A percentile compares a stretch with the other conserved stretches of the same genome.
Evolutionary conservation across 1,139 yeast genomes (phyloP).

Genomic region (Yamadazyma buinensis): DNA sequence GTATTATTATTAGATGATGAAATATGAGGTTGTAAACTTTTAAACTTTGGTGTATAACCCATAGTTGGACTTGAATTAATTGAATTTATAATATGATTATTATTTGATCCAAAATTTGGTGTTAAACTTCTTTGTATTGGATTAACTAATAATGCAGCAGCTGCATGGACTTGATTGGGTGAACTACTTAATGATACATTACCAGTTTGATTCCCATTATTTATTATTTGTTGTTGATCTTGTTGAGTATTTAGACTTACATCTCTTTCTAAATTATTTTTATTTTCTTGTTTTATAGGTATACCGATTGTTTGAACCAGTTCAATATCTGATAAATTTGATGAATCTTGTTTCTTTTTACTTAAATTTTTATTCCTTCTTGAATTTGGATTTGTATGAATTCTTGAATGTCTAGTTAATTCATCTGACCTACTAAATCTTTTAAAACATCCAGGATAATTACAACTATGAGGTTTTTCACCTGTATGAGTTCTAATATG

Average conservation of each 20-base stretch:
- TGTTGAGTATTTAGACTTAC: background rate
- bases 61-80: constrained; percentile 6
- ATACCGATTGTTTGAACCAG: background rate
- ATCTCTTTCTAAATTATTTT: background rate
- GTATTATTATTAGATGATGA: too few species aligned
- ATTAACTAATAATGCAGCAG: constrained; percentile 6
- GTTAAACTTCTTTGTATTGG: constrained; percentile 6
- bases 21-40: too few species aligned
- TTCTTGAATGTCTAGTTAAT: constrained; percentile 82
- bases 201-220: background rate
- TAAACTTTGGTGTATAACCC: constrained; percentile 4
- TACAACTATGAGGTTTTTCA: constrained; percentile 88
- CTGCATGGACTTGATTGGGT: constrained; percentile 5
- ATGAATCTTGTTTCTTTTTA: constrained; percentile 10
- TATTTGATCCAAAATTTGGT: constrained; percentile 2
- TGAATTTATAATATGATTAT: constrained; percentile 3
- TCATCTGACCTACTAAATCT: constrained; percentile 87
- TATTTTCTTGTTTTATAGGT: background rate
- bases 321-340: background rate
- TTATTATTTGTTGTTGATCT: background rate
- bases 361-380: constrained; percentile 49
- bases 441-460: constrained; percentile 83
- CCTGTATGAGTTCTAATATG: constrained; percentile 96
- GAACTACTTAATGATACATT: background rate
- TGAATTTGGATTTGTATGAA: constrained; percentile 76